Conservation (phyloP, 306 rosid species). For the Argentina anserina region DNA sequence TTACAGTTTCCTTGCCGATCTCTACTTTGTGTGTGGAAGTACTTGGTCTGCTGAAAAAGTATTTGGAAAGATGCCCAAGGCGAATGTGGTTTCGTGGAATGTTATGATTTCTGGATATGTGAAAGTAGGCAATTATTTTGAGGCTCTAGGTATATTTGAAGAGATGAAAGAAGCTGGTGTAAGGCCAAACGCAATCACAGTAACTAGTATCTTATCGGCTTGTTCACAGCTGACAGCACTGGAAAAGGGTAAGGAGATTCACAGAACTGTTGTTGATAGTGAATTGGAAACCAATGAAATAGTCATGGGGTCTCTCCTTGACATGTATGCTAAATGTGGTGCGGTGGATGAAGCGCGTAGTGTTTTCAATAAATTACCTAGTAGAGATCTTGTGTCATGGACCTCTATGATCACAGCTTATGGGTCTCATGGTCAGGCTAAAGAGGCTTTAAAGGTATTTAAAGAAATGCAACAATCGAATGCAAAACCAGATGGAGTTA, state of each 20-base stretch:
- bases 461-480: conserved; percentile 48
- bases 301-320: conserved; percentile 80
- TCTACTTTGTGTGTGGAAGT: conserved; percentile 70
- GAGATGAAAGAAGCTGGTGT: conserved; percentile 44
- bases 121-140: conserved; percentile 48
- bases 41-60: conserved; percentile 51
- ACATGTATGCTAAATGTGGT: conserved; percentile 88
- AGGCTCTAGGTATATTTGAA: conserved; percentile 51
- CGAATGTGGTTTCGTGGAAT: conserved; percentile 57
- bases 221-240: conserved; percentile 74
- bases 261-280: conserved; percentile 38
- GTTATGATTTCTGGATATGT: conserved; percentile 75
- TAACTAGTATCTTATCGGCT: conserved; percentile 64
- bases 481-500: conserved; percentile 54
- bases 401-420: conserved; percentile 79
- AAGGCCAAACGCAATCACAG: conserved; percentile 64
- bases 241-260: conserved; percentile 76
- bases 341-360: conserved; percentile 62
- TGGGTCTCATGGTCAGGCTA: conserved; percentile 70
- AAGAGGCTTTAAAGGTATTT: conserved; percentile 66
- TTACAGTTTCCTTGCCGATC: conserved; percentile 53
- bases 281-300: conserved; percentile 48
- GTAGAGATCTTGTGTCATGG: conserved; percentile 73
- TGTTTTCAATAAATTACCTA: conserved; percentile 57
- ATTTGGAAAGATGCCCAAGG: conserved; percentile 44